phyloP scores from a whole-genome alignment of 768 basidiomycete genomes.

The Epithele typhae region DNA sequence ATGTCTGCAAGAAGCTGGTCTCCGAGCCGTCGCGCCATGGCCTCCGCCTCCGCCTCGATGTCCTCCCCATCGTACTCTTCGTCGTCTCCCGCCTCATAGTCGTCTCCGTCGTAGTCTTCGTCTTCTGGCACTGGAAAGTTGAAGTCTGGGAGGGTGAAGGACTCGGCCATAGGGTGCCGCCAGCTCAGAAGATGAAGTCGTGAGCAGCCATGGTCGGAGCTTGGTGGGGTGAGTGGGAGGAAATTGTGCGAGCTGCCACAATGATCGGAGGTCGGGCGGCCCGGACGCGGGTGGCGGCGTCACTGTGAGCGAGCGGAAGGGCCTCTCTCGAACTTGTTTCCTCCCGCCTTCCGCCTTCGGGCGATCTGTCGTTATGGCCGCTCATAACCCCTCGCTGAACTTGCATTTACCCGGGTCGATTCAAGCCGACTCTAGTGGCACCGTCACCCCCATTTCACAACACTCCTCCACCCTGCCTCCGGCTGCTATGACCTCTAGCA shows the following conservation, averaged over 20 bases:
- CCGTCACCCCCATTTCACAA: conserved; percentile 20
- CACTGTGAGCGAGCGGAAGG: no score
- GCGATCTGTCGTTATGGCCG: no score
- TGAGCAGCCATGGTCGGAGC: no score
- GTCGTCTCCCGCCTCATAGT: conserved; percentile 37
- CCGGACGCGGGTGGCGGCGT: no score
- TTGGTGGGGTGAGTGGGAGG: no score
- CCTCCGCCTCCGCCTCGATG: conserved; percentile 67
- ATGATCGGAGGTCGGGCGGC: no score
- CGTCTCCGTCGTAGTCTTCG: conserved; percentile 12
- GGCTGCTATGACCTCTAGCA: not conserved
- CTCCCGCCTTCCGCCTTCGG: no score
- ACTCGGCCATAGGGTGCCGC: conserved; percentile 13
- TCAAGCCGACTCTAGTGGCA: conserved; percentile 17
- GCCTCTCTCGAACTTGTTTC: no score
- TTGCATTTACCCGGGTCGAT: no score
- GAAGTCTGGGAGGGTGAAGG: conserved; percentile 11
- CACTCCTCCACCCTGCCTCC: conserved; percentile 9
- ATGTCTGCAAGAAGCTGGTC: conserved; percentile 79
- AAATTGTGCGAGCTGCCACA: no score
- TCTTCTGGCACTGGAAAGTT: conserved; percentile 1
- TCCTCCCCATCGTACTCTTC: conserved; percentile 53
- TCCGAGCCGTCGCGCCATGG: conserved; percentile 68
- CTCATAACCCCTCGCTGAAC: no score
- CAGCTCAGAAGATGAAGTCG: no score